phyloP scores from a whole-genome alignment of 176 grass and related monocot species.

The Ensete ventricosum region DNA sequence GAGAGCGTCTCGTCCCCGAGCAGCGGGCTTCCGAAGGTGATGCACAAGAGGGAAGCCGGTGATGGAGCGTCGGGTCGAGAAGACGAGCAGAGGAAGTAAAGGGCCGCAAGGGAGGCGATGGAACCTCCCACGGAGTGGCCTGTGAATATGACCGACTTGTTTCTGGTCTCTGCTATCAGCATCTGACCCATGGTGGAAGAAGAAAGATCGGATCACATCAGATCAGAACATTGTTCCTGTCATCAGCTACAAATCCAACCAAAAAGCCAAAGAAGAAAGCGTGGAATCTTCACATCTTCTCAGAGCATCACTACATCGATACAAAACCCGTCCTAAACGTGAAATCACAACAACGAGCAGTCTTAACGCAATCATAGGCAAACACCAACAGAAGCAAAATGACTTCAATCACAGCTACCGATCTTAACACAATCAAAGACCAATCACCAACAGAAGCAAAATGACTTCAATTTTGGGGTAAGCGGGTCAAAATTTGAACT shows the following conservation, averaged over 20 bases:
- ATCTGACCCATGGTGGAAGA: conserved; percentile 24
- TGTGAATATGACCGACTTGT: conserved; percentile 75
- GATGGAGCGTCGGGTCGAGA: conserved; percentile 22
- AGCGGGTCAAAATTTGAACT: neutral
- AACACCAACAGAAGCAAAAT: no score
- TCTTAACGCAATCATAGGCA: no score
- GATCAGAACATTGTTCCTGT: neutral
- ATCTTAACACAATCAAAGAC: no score
- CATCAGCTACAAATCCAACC: no score
- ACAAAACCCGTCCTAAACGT: no score
- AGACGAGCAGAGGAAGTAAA: conserved; percentile 65
- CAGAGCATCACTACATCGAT: no score
- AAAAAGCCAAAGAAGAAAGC: no score
- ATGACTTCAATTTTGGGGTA: neutral
- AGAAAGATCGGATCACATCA: neutral
- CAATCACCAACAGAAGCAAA: no score
- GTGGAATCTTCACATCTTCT: no score
- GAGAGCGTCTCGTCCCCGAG: conserved; percentile 67
- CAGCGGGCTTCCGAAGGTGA: conserved; percentile 72
- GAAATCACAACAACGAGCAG: no score
- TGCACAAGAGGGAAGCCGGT: conserved; percentile 43
- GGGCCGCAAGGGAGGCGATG: conserved; percentile 48
- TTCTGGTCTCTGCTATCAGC: conserved; percentile 52
- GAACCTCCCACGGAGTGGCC: conserved; percentile 75
- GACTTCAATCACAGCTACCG: no score